Evolutionary conservation across 2,329 filamentous ascomycete genomes (phyloP).

Genomic region (Taxawa tesnikishii): DNA sequence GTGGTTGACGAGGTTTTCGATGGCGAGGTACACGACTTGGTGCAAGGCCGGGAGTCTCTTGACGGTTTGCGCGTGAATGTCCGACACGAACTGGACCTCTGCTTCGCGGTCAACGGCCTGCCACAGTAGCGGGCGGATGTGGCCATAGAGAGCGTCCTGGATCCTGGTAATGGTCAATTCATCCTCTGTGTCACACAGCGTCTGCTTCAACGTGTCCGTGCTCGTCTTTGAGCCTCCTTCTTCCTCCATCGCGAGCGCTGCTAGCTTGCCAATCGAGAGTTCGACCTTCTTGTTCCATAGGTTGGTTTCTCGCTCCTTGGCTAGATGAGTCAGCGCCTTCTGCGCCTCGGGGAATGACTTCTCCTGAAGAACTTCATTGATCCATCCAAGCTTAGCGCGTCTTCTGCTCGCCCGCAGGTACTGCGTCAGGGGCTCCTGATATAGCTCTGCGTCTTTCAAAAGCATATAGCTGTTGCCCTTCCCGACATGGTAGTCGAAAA

Average conservation of each 20-base stretch:
- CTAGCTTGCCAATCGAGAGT: slow-evolving; percentile 78
- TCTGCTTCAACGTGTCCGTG: slow-evolving; percentile 6
- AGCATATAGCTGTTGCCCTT: slow-evolving; percentile 24
- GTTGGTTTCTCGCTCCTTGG: slow-evolving; percentile 59
- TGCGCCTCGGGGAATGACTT: slow-evolving; percentile 64
- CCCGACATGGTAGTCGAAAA: slow-evolving; percentile 53
- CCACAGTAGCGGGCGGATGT: slow-evolving; percentile 54
- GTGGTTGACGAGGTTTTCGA: slow-evolving; percentile 59
- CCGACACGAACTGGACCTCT: slow-evolving; percentile 55
- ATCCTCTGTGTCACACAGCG: slow-evolving; percentile 25
- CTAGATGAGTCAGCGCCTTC: slow-evolving; percentile 56
- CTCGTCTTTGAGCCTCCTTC: slow-evolving; percentile 9
- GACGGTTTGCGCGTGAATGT: slow-evolving; percentile 7
- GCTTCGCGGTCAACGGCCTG: slow-evolving; percentile 69
- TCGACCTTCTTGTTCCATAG: slow-evolving; percentile 92
- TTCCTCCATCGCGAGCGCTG: slow-evolving; percentile 48
- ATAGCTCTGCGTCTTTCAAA: slow-evolving; percentile 54
- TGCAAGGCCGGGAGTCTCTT: slow-evolving; percentile 48
- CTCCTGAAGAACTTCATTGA: slow-evolving; percentile 76
- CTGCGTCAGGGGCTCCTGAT: slow-evolving; percentile 59
- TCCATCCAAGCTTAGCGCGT: slow-evolving; percentile 77
- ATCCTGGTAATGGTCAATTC: slow-evolving; percentile 59
- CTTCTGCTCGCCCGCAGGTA: slow-evolving; percentile 63
- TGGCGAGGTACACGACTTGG: slow-evolving; percentile 56
- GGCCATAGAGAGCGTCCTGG: slow-evolving; percentile 67